Evolutionary conservation across 768 basidiomycete species (phyloP).

Genomic region (Exsudoporus frostii): DNA sequence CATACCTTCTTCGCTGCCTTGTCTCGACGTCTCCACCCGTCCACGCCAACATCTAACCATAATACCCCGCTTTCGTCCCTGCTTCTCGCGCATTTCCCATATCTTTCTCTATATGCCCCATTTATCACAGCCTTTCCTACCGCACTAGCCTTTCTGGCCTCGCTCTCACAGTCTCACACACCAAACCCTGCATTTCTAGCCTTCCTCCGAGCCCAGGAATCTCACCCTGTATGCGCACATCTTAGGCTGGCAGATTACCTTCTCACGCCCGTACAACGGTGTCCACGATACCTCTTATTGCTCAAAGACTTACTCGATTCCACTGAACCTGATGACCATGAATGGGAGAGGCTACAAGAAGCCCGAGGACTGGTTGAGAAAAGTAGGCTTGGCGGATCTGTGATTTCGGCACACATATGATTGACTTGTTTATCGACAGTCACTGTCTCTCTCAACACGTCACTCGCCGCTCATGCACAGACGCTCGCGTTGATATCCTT

Average conservation of each 20-base stretch:
- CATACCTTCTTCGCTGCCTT: constrained; percentile 68
- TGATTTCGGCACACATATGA: neutral
- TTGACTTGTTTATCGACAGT: constrained; percentile 43
- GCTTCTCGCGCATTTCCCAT: constrained; percentile 81
- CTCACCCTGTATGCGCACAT: constrained; percentile 66
- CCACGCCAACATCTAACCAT: constrained; percentile 16
- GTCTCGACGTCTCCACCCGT: constrained; percentile 37
- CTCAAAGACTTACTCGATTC: constrained; percentile 77
- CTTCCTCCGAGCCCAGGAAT: constrained; percentile 65
- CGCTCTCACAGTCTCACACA: constrained; percentile 47
- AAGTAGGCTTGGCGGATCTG: constrained; percentile 45
- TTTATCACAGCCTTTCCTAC: constrained; percentile 78
- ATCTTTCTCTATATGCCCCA: constrained; percentile 81
- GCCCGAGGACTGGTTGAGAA: constrained; percentile 70
- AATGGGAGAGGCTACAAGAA: constrained; percentile 56
- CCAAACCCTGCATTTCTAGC: constrained; percentile 48
- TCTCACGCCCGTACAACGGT: constrained; percentile 82
- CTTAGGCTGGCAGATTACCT: constrained; percentile 83
- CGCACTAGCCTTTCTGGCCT: constrained; percentile 54
- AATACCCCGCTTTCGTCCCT: constrained; percentile 52
- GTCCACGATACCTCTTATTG: constrained; percentile 81
- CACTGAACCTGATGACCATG: constrained; percentile 63
- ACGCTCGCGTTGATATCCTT: constrained; percentile 73
- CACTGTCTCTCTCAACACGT: constrained; percentile 72
- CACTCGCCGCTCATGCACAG: constrained; percentile 73